Percentiles rank a stretch among this genome's conserved stretches.
These are phyloP conservation scores for Yarrowia phangngaensis DNA, from an alignment of 805 yeast species.

Conservation along the genomic window DNA sequence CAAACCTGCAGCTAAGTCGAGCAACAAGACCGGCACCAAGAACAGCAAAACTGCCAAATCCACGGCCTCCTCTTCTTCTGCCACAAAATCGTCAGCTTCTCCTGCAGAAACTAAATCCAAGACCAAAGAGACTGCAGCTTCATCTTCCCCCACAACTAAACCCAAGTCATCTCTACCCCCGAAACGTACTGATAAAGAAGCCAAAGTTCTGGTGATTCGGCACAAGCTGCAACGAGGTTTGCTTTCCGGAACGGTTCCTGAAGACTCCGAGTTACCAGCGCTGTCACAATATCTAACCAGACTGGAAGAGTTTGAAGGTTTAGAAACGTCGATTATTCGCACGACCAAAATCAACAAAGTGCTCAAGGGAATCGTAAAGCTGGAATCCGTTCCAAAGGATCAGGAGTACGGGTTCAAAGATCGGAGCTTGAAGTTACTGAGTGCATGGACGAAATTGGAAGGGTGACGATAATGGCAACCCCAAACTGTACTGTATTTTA, in stretches of 20 bases:
- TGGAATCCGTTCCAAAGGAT: conserved; percentile 36
- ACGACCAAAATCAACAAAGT: conserved; percentile 40
- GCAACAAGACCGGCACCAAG: background rate
- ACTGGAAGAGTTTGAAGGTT: conserved; percentile 36
- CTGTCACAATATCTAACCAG: conserved; percentile 34
- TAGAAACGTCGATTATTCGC: conserved; percentile 37
- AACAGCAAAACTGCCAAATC: conserved; percentile 15
- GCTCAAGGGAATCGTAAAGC: conserved; percentile 36
- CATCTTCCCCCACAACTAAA: too few relatives aligned
- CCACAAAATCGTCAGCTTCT: background rate
- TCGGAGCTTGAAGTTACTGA: conserved; percentile 34
- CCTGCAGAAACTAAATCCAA: too few relatives aligned
- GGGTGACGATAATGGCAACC: too few relatives aligned
- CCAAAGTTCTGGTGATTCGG: conserved; percentile 35
- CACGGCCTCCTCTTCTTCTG: conserved; percentile 9
- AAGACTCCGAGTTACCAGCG: conserved; percentile 32
- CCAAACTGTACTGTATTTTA: conserved; percentile 12
- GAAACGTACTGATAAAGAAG: conserved; percentile 27
- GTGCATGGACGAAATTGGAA: conserved; percentile 31
- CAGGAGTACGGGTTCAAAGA: conserved; percentile 35
- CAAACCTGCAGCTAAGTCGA: too few relatives aligned
- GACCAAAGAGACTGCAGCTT: background rate
- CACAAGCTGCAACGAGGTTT: conserved; percentile 36
- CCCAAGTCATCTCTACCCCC: conserved; percentile 24
- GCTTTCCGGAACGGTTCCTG: conserved; percentile 17